Base-by-base conservation (phyloP, 805 yeast genomes). In the Kazachstania psychrophila region DNA sequence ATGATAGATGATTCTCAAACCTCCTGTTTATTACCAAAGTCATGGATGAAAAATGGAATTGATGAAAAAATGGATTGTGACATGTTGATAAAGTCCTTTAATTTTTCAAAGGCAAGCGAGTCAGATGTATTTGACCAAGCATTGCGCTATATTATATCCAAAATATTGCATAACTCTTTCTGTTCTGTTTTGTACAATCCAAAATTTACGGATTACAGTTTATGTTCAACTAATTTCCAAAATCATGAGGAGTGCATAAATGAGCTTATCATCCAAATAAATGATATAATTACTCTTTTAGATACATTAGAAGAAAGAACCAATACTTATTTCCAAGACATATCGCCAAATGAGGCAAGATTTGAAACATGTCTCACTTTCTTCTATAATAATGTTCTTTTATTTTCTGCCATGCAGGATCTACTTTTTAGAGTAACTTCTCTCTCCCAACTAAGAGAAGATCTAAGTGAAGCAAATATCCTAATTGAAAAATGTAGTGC, bases 21-120 rank as follows among this genome's bases (percentile, higher is more conserved):
- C 6, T 28, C 23, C 9, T 46, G 49, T 27, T 33, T 47, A 5
- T 39, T 44, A 15, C 52, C 52, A 6, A 44, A 23, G 17, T 23
- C 23, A 7, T 34, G 44, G 13, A 36, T 42, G 38, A 37, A 34
- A 13, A 18, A 37, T 9, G 48, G 45, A 8, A 44, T 43, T 6
- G 38, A 42, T 6, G 39, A 41, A 22, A 32, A 33, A 5, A 47
- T 47, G 52, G 38, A 35, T 16, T 26, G 33, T 13, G 28, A 31
- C 6, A 18, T 27, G 8, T 18, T 46, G 13, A 17, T 45, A 1
- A 22, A 37, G 10, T 32, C 28, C 2, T 31, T 34, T 15, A 26
- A 39, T n/a, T 35, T 42, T 17, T 25, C 38, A 10, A 12, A 17
- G 2, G 26, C 37, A 3, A 18, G 18, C 1, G 19, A 36, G 4